A percentile compares a stretch with the other conserved stretches of the same genome.
These are phyloP conservation scores for Vitis hybrid DNA, from an alignment of 177 flowering plant species.

Conservation along the genomic window DNA sequence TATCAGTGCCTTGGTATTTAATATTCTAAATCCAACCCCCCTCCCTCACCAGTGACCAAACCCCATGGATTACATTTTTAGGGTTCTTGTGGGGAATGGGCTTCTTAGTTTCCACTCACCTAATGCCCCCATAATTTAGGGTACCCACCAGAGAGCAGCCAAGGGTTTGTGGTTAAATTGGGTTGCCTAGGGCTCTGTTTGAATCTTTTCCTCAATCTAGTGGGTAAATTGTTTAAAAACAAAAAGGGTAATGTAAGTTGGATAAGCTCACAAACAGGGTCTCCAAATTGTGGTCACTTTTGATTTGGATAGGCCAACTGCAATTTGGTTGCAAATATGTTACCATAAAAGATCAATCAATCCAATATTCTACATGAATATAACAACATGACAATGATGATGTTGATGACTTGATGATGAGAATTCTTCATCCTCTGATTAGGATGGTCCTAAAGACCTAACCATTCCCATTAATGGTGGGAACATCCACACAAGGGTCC, in stretches of 20 bases:
- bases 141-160: too few species aligned
- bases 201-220: too few species aligned
- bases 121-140: too few species aligned
- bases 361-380: neutral
- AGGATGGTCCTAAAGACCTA: neutral
- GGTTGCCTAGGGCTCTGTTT: too few species aligned
- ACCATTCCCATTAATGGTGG: neutral
- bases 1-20: constrained; percentile 13
- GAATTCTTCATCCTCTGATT: neutral
- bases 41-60: constrained; percentile 15
- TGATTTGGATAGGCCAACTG: neutral
- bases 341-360: too few species aligned
- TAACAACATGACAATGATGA: neutral
- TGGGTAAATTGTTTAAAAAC: neutral
- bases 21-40: constrained; percentile 6
- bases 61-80: neutral
- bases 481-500: neutral
- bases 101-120: too few species aligned
- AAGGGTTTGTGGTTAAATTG: too few species aligned
- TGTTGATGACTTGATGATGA: neutral
- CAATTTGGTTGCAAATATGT: too few species aligned
- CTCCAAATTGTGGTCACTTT: neutral
- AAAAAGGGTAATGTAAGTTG: neutral
- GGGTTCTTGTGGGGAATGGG: constrained; percentile 1
- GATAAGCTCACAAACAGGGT: neutral